phyloP scores from a whole-genome alignment of 2,329 filamentous ascomycete genomes.

The Claviceps spartinae region DNA sequence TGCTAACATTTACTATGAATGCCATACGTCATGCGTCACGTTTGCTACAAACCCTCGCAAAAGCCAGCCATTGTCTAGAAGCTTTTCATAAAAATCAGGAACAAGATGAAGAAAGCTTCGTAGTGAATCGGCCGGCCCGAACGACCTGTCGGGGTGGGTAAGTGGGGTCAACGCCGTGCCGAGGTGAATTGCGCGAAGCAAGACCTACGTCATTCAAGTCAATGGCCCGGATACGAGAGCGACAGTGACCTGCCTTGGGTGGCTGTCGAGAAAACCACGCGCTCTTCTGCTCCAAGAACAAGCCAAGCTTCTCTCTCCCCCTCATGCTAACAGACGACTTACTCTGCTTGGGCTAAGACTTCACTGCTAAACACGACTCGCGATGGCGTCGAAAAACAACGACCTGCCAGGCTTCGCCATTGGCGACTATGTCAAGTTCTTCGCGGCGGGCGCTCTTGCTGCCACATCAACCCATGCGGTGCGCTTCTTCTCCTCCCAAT shows the following conservation, averaged over 20 bases:
- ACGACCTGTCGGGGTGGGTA: not conserved
- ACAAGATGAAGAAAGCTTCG: no score
- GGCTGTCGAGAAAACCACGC: not conserved
- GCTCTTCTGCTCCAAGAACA: no score
- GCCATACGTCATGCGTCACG: not conserved
- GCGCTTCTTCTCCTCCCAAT: constrained; percentile 11
- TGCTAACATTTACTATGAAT: not conserved
- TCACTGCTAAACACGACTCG: not conserved
- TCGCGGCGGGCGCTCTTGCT: constrained; percentile 37
- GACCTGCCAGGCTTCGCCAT: constrained; percentile 27
- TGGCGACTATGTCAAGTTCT: constrained; percentile 38
- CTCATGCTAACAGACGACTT: not conserved
- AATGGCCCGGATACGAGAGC: not conserved
- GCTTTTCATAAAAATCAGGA: no score
- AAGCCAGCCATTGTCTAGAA: no score
- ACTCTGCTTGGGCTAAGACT: not conserved
- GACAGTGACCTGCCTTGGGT: not conserved
- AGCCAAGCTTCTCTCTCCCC: no score
- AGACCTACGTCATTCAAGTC: constrained; percentile 7
- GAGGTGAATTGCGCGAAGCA: not conserved
- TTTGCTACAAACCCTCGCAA: no score
- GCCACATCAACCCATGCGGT: constrained; percentile 38
- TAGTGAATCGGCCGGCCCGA: no score
- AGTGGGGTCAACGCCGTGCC: not conserved
- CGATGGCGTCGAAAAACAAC: constrained; percentile 14